These are phyloP conservation scores for Amanita muscaria DNA, from an alignment of 768 basidiomycete genomes.

Conservation along the genomic window DNA sequence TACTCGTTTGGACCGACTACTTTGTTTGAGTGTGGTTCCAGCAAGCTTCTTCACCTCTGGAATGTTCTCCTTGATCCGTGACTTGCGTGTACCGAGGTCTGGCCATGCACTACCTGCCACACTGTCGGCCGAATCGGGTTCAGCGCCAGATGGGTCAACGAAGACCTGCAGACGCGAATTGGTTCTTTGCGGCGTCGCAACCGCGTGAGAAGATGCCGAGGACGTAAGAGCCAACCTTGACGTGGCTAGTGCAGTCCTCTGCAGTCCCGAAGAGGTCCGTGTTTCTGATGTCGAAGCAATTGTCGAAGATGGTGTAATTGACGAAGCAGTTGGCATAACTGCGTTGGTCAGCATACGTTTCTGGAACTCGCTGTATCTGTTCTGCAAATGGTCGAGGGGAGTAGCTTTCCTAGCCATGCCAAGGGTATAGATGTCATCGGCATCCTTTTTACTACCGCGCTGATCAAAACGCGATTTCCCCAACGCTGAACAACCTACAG, in stretches of 20 bases:
- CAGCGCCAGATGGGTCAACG: conserved; percentile 56
- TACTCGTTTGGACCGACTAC: conserved; percentile 43
- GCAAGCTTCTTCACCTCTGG: conserved; percentile 60
- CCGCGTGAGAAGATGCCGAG: conserved; percentile 21
- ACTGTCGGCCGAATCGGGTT: conserved; percentile 34
- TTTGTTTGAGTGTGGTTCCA: conserved; percentile 58
- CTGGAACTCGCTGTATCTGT: conserved; percentile 79
- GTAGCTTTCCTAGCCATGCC: conserved; percentile 79
- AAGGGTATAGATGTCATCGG: conserved; percentile 83
- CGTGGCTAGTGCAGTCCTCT: conserved; percentile 4
- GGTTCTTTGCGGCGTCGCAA: conserved; percentile 24
- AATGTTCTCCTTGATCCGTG: conserved; percentile 72
- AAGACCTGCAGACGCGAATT: conserved; percentile 63
- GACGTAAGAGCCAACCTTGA: conserved; percentile 2
- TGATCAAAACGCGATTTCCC: conserved; percentile 6
- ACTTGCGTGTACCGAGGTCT: conserved; percentile 70
- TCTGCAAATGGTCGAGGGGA: conserved; percentile 74
- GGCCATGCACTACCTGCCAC: conserved; percentile 43
- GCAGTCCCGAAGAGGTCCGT: conserved; percentile 25
- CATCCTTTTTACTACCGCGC: conserved; percentile 63
- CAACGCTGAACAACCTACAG: conserved; percentile 1
- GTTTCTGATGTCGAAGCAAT: conserved; percentile 36
- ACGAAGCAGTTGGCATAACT: conserved; percentile 26
- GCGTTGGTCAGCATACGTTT: conserved; percentile 73
- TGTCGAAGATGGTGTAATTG: conserved; percentile 16